These are phyloP conservation scores for Backusella tarrabulga DNA, from an alignment of 192 early-diverging fungal species.

Conservation along the genomic window DNA sequence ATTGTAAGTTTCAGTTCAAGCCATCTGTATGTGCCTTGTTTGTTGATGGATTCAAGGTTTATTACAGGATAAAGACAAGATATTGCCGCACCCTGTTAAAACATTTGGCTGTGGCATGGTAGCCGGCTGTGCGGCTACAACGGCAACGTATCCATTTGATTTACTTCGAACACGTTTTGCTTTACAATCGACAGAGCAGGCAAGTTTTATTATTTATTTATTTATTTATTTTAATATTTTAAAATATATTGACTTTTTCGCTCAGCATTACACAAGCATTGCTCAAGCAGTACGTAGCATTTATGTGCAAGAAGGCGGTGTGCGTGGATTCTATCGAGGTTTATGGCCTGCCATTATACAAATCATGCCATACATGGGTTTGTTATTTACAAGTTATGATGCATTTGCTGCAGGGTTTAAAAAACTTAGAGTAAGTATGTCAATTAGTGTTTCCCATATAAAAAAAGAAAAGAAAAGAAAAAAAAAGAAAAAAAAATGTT, in stretches of 20 bases:
- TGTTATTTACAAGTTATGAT: conserved; percentile 84
- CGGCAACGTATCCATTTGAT: conserved; percentile 93
- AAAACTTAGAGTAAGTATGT: conserved; percentile 37
- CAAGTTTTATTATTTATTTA: conserved; percentile 10
- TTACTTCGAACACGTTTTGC: conserved; percentile 93
- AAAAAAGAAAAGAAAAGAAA: too few species aligned
- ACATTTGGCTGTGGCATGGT: conserved; percentile 76
- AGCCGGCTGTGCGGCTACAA: conserved; percentile 79
- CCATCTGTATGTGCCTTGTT: too few species aligned
- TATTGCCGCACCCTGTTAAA: conserved; percentile 37
- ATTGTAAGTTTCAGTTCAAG: background rate
- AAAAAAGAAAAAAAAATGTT: too few species aligned
- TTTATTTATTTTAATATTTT: background rate
- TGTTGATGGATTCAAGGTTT: too few species aligned
- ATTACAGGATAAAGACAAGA: conserved; percentile 2
- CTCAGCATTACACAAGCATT: conserved; percentile 65
- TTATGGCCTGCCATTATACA: conserved; percentile 78
- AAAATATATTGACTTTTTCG: background rate
- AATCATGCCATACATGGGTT: conserved; percentile 95
- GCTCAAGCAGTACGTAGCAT: conserved; percentile 66
- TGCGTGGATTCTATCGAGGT: conserved; percentile 86
- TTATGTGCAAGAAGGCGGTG: conserved; percentile 62
- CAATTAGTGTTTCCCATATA: background rate
- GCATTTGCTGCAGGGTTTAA: conserved; percentile 47
- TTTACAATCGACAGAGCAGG: conserved; percentile 64